Evolutionary conservation across 345 rosid species (phyloP), one percentile per base, ranked within the genome.

Genomic region (Populus davidiana): DNA sequence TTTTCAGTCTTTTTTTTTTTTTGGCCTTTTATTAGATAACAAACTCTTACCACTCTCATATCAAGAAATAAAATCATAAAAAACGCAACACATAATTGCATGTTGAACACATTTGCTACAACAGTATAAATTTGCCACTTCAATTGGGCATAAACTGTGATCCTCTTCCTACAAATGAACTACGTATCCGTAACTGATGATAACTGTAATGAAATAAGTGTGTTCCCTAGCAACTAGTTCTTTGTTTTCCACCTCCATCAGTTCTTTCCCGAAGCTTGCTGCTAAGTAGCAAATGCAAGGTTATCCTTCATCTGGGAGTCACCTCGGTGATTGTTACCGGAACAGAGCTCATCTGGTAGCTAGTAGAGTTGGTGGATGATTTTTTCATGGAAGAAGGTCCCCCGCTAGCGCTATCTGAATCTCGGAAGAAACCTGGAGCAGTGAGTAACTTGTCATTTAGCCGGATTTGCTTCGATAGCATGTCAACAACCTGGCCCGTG

Each of bases 401-500:
- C 2, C 73, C 81, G 27, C 85, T 75, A 6, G 21, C n/a, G 11
- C 79, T 49, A 20, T 18, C 71, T 2, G 83, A 79, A 67, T 74
- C 87, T 29, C 75, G 84, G 81, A 88, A 90, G 84, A 84, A 84
- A 62, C 96, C 93, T 1, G 96, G 96, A 3, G 93, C 82, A 8
- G 88, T 84, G 56, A 91, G 87, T 38, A 78, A 78, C 70, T 83
- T 80, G 63, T 91, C 96, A 2, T 90, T 87, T 65, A 91, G 80
- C 65, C 80, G 81, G 21, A 84, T 83, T 31, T 85, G 76, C 81
- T 52, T 88, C 0, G 90, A 78, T 13, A 91, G 89, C 96, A 91
- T 91, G 38, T 88, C 83, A 2, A 88, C 83, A 39, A 91, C 96
- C 84, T 90, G 91, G 80, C 90, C 85, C 93, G 88, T 90, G 44